Evolutionary conservation across 1,139 yeast species (phyloP), one percentile per base, ranked within the genome.

Genomic region (Blastobotrys apis): DNA sequence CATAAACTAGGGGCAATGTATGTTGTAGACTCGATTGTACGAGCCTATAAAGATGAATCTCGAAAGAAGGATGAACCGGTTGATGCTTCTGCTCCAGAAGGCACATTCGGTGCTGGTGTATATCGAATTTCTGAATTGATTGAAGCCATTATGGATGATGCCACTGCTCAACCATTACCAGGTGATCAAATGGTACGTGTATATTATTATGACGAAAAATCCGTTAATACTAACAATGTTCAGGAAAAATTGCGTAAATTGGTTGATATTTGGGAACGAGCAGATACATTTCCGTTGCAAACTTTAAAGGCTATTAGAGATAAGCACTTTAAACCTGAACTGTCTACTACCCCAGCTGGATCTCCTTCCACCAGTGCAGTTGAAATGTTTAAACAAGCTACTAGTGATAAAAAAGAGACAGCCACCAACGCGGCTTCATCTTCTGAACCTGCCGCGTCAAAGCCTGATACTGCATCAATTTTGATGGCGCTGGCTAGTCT

Each of bases 1-100:
- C 94, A 90, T 67, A 92, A 90, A 67, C 75, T 92, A 54, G 97
- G 97, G 48, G 80, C 88, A 41, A 71, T 92, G 60, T 92, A 92
- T 65, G 92, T 88, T 53, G 81, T 90, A 53, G 98, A 92, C 67
- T 84, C 97, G 23, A 79, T 92, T 54, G 94, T 86, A 49, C 80
- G 97, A 67, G 92, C 83, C 22, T 85, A 78, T 59, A 78, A 81
- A 58, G 95, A 85, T 46, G 87, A 81, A 59, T 84, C 90, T 26
- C 75, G 74, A 52, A 76, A 77, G 53, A 64, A 69, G 26, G 72
- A 72, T 50, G 75, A 80, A 57, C 59, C 62, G 23, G 67, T 69
- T 37, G 56, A 67, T 20, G 63, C 71, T 31, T 64, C 65, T 34
- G 68, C 76, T 25, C 75, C 78, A 10, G 80, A 78, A 43, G 95